A percentile compares a stretch with the other conserved stretches of the same genome.
Evolutionary conservation across 1,284 basidiomycete species (phyloP).

Genomic region (Leccinum huronense): DNA sequence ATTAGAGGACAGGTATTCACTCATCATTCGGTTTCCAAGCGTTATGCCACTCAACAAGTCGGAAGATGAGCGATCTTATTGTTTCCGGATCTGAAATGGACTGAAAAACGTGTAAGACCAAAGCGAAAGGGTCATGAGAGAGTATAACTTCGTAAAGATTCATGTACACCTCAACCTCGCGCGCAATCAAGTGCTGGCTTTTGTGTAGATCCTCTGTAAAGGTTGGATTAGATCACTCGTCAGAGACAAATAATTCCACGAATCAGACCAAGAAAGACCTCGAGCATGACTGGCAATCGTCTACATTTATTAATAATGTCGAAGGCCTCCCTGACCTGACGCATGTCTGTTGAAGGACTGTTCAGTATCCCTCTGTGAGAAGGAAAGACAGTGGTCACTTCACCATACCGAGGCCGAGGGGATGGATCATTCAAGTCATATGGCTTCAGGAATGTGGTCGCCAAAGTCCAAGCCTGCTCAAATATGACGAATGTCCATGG

Average conservation of each 20-base stretch:
- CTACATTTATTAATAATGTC: constrained; percentile 53
- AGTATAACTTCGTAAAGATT: constrained; percentile 54
- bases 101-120: constrained; percentile 35
- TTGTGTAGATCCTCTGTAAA: constrained; percentile 59
- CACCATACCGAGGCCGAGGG: constrained; percentile 40
- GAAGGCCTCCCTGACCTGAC: constrained; percentile 51
- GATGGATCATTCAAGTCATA: constrained; percentile 45
- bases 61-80: constrained; percentile 52
- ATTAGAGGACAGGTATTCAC: constrained; percentile 33
- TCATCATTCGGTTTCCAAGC: constrained; percentile 63
- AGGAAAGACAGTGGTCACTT: constrained; percentile 11
- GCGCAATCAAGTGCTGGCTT: constrained; percentile 55
- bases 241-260: neutral
- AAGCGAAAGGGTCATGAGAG: constrained; percentile 2
- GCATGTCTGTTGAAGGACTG: constrained; percentile 42
- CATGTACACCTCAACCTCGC: constrained; percentile 60
- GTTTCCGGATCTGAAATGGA: constrained; percentile 45
- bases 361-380: constrained; percentile 2
- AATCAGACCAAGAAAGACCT: constrained; percentile 61
- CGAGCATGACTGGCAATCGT: constrained; percentile 59
- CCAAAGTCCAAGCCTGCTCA: constrained; percentile 61
- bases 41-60: constrained; percentile 64
- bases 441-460: constrained; percentile 57
- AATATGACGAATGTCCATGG: constrained; percentile 5
- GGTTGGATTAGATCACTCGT: constrained; percentile 5